phyloP scores from a whole-genome alignment of 768 basidiomycete species.

The Trametes meyenii region DNA sequence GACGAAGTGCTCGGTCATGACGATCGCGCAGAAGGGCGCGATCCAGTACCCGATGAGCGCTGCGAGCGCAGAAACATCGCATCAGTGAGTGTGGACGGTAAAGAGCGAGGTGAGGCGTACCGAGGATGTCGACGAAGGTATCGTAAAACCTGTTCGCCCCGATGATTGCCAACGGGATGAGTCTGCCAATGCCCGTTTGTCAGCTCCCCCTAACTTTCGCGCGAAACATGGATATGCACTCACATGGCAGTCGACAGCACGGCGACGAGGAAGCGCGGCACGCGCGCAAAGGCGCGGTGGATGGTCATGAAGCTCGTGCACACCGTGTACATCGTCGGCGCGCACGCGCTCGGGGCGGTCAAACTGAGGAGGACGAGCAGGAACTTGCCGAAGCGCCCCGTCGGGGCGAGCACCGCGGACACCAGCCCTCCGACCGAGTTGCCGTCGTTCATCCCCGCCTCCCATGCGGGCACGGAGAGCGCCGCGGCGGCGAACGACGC shows the following conservation, averaged over 20 bases:
- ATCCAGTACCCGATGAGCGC: conserved; percentile 52
- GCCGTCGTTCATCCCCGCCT: conserved; percentile 41
- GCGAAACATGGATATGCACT: conserved; percentile 17
- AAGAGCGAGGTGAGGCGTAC: conserved; percentile 28
- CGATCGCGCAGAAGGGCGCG: conserved; percentile 40
- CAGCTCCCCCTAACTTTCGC: neutral
- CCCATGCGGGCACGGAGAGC: conserved; percentile 42
- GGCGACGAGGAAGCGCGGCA: conserved; percentile 51
- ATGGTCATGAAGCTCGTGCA: conserved; percentile 50
- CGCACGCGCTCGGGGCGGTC: conserved; percentile 55
- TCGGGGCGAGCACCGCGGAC: conserved; percentile 41
- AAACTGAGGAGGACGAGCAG: conserved; percentile 48
- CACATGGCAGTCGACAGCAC: conserved; percentile 49
- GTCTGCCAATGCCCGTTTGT: too few relatives aligned
- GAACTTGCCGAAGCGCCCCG: conserved; percentile 48
- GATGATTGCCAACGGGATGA: conserved; percentile 50
- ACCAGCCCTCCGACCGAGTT: conserved; percentile 51
- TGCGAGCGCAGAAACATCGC: conserved; percentile 23
- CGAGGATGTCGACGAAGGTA: conserved; percentile 47
- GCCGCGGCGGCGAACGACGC: conserved; percentile 49
- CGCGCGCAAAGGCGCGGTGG: conserved; percentile 34
- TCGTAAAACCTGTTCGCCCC: conserved; percentile 47
- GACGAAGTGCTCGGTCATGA: conserved; percentile 48
- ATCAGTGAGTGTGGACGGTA: neutral
- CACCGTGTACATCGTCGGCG: conserved; percentile 61